Conservation (phyloP, 139 green algal genomes). For the Dunaliella primolecta region DNA sequence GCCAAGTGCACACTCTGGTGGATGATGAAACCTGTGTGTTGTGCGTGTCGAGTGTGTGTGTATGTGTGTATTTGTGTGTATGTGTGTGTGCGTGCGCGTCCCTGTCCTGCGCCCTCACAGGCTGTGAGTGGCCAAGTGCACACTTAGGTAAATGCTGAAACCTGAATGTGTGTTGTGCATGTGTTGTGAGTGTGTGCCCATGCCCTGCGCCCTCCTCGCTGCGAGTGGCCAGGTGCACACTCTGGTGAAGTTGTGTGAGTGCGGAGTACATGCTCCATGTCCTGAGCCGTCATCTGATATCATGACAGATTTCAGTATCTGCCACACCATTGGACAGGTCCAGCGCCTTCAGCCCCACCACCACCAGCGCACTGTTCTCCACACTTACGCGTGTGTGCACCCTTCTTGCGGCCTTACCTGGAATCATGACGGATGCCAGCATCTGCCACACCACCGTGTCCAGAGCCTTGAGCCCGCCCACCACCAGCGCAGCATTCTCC, state of each 20-base stretch:
- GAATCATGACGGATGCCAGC: background rate
- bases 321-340: background rate
- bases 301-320: background rate
- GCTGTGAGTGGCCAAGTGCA: too few relatives aligned
- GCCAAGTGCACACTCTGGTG: background rate
- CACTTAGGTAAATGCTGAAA: too few relatives aligned
- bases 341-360: background rate
- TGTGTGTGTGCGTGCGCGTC: background rate
- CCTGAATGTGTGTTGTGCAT: too few relatives aligned
- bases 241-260: too few relatives aligned
- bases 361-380: background rate
- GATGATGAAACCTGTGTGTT: background rate
- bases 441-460: background rate
- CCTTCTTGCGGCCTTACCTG: background rate
- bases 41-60: too few relatives aligned
- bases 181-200: too few relatives aligned
- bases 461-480: background rate
- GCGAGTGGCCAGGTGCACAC: too few relatives aligned
- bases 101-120: too few relatives aligned
- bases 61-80: background rate
- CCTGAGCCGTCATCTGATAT: background rate
- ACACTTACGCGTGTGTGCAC: too few relatives aligned
- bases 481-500: background rate
- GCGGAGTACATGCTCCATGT: too few relatives aligned
- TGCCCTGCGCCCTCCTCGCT: too few relatives aligned